Conservation (phyloP, 1,284 basidiomycete species). For the Cystobasidium pallidum region DNA sequence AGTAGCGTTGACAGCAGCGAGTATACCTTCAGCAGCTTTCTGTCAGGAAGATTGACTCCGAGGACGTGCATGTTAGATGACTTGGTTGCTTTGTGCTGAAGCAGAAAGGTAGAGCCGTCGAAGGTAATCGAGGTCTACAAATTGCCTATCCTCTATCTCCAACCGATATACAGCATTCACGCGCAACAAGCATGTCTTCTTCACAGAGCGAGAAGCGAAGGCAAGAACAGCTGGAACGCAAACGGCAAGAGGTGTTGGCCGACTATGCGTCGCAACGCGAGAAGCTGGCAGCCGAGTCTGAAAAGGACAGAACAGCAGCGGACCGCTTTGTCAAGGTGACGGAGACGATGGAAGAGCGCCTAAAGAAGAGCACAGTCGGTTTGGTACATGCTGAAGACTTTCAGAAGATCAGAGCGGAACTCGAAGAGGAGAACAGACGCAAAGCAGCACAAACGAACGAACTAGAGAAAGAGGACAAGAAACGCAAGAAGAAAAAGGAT, state of each 20-base stretch:
- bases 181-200: constrained; percentile 62
- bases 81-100: background rate
- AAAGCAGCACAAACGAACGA: constrained; percentile 80
- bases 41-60: constrained; percentile 71
- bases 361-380: constrained; percentile 92
- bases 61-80: constrained; percentile 63
- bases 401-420: constrained; percentile 73
- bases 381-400: constrained; percentile 93
- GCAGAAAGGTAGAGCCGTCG: background rate
- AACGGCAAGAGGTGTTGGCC: constrained; percentile 72
- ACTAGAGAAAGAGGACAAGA: constrained; percentile 70
- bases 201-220: constrained; percentile 74
- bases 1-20: background rate
- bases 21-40: constrained; percentile 68
- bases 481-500: constrained; percentile 73
- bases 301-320: constrained; percentile 57
- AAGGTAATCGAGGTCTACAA: background rate
- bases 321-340: constrained; percentile 91
- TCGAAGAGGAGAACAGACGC: constrained; percentile 89
- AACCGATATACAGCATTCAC: background rate
- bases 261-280: constrained; percentile 88
- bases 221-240: constrained; percentile 75
- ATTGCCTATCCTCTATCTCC: background rate
- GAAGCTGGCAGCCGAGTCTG: constrained; percentile 64
- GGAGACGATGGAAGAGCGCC: constrained; percentile 89